These are phyloP conservation scores for Prunus mira DNA, from an alignment of 306 rosid genomes.

Conservation along the genomic window DNA sequence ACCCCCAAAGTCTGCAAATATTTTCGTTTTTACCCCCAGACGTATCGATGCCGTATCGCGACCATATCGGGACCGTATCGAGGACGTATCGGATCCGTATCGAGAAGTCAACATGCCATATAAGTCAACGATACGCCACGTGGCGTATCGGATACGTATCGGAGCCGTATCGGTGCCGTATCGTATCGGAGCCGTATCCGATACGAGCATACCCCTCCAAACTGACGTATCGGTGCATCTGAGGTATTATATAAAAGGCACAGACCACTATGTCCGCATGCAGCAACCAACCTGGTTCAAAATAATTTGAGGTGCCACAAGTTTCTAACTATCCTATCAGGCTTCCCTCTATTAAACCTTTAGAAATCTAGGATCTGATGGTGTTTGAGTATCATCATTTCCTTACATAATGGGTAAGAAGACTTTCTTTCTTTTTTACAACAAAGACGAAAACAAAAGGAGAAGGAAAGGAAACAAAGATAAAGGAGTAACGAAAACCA, in stretches of 20 bases:
- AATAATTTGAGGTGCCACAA: background rate
- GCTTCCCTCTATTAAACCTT: background rate
- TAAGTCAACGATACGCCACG: too few species aligned
- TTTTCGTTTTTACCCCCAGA: too few species aligned
- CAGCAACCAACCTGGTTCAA: background rate
- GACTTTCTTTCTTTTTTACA: background rate
- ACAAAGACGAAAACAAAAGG: background rate
- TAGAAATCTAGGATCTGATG: background rate
- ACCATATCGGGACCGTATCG: too few species aligned
- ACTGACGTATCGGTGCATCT: too few species aligned
- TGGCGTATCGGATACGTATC: too few species aligned
- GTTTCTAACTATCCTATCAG: background rate
- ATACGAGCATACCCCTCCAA: too few species aligned
- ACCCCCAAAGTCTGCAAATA: too few species aligned
- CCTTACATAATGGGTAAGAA: background rate
- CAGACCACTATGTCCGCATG: background rate
- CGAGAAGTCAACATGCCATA: too few species aligned
- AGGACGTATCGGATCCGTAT: too few species aligned
- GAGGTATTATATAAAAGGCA: background rate
- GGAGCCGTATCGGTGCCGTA: too few species aligned
- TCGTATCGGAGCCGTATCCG: too few species aligned
- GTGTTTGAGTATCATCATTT: conserved; percentile 3
- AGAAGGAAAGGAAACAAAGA: background rate
- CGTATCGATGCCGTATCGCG: too few species aligned
- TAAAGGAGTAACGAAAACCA: background rate